These are phyloP conservation scores for Panus rudis DNA, from an alignment of 768 basidiomycete species.

Conservation along the genomic window DNA sequence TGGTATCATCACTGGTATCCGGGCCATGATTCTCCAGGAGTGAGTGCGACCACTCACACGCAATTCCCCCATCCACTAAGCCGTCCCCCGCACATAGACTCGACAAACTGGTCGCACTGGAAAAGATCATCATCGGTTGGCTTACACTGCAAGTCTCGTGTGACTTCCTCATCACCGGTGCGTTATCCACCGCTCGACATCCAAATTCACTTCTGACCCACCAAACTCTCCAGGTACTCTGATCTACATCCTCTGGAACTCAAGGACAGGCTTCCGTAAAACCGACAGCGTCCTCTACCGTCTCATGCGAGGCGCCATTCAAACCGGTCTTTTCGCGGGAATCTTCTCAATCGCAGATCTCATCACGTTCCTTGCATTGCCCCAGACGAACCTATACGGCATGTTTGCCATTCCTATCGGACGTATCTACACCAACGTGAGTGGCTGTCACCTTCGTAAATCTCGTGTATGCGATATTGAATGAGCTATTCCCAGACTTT, in stretches of 20 bases:
- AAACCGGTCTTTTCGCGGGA: constrained; percentile 46
- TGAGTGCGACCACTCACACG: constrained; percentile 21
- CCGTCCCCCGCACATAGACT: constrained; percentile 32
- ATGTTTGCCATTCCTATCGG: constrained; percentile 36
- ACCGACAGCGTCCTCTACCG: constrained; percentile 48
- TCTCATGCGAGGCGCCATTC: constrained; percentile 47
- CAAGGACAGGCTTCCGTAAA: constrained; percentile 43
- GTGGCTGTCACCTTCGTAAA: constrained; percentile 7
- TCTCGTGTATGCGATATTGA: background rate
- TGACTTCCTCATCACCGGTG: constrained; percentile 41
- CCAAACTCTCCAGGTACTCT: constrained; percentile 16
- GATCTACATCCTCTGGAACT: constrained; percentile 30
- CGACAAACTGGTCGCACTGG: constrained; percentile 34
- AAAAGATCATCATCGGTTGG: constrained; percentile 39
- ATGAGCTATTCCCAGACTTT: constrained; percentile 27
- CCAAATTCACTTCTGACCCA: background rate
- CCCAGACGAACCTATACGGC: constrained; percentile 26
- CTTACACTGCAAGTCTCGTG: constrained; percentile 37
- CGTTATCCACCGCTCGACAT: constrained; percentile 7
- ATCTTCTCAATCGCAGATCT: constrained; percentile 46
- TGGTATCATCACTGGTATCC: constrained; percentile 36
- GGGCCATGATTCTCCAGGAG: constrained; percentile 35
- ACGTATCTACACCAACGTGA: constrained; percentile 41
- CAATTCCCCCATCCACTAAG: background rate
- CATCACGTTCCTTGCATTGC: constrained; percentile 26